phyloP scores from a whole-genome alignment of 225 moss, liverwort and hornwort species.

The Antitrichia curtipendula region DNA sequence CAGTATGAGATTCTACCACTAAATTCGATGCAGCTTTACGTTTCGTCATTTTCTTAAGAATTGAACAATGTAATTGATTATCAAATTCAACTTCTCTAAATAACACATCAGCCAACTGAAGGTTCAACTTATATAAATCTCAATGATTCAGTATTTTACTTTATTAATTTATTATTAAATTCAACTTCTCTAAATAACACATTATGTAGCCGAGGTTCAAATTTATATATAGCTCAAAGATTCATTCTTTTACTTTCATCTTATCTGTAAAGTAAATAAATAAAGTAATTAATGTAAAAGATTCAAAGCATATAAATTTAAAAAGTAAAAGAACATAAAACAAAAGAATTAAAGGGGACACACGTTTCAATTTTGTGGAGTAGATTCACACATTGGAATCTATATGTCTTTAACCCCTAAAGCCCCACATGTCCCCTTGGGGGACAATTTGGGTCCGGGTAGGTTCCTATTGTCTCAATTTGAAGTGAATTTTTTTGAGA shows the following conservation, averaged over 20 bases:
- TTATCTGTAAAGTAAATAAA: rapidly evolving
- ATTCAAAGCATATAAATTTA: background rate
- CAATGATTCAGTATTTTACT: background rate
- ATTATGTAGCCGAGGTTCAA: background rate
- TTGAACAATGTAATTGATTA: too few relatives aligned
- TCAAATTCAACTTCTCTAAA: too few relatives aligned
- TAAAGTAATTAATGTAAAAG: background rate
- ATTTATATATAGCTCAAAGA: background rate
- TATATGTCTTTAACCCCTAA: too few relatives aligned
- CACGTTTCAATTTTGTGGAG: background rate
- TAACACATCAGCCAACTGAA: too few relatives aligned
- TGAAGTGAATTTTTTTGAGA: too few relatives aligned
- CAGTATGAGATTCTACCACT: background rate
- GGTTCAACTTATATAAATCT: background rate
- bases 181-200: background rate
- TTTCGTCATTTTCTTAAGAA: background rate
- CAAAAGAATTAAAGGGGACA: background rate
- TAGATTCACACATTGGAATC: background rate
- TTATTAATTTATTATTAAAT: background rate
- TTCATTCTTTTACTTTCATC: background rate
- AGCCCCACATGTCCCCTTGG: too few relatives aligned
- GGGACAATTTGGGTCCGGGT: too few relatives aligned
- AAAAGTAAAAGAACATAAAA: background rate
- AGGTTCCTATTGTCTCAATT: too few relatives aligned
- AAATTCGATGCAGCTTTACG: background rate